These are phyloP conservation scores for Ploettnerulaceae sp. DNA, from an alignment of 2,329 filamentous ascomycete species.

Conservation along the genomic window DNA sequence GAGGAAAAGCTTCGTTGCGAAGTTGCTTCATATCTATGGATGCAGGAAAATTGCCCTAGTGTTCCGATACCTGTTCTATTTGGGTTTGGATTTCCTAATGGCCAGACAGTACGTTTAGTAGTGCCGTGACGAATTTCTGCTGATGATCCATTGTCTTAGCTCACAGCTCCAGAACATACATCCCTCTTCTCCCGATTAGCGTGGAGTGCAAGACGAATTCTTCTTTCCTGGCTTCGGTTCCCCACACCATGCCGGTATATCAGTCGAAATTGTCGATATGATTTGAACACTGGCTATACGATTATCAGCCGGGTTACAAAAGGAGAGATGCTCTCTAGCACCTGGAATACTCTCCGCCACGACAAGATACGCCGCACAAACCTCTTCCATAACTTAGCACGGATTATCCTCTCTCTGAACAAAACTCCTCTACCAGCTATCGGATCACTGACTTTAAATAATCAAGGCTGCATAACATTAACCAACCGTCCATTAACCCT, in stretches of 20 bases:
- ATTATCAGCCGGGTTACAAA: not conserved
- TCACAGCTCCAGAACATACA: not conserved
- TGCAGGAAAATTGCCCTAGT: slow-evolving; percentile 33
- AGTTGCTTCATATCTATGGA: slow-evolving; percentile 37
- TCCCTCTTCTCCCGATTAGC: not conserved
- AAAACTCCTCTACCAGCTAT: not conserved
- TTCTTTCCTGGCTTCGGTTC: not conserved
- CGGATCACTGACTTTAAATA: not conserved
- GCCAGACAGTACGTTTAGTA: not conserved
- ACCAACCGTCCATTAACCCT: not conserved
- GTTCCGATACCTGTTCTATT: slow-evolving; percentile 6
- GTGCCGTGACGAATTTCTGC: not conserved
- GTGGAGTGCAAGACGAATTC: not conserved
- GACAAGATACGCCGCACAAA: not conserved
- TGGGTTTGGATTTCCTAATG: slow-evolving; percentile 2
- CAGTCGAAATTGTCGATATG: not conserved
- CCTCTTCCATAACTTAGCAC: not conserved
- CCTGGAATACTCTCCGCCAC: not conserved
- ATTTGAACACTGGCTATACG: not conserved
- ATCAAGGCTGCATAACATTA: not conserved
- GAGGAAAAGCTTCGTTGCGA: slow-evolving; percentile 41
- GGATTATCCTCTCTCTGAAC: not conserved
- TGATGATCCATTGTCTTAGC: not conserved
- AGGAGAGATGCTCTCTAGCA: not conserved
- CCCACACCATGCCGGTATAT: not conserved